These are phyloP conservation scores for Bryoerythrophyllum caledonicum DNA, from an alignment of 225 moss, liverwort and hornwort species.

Conservation along the genomic window DNA sequence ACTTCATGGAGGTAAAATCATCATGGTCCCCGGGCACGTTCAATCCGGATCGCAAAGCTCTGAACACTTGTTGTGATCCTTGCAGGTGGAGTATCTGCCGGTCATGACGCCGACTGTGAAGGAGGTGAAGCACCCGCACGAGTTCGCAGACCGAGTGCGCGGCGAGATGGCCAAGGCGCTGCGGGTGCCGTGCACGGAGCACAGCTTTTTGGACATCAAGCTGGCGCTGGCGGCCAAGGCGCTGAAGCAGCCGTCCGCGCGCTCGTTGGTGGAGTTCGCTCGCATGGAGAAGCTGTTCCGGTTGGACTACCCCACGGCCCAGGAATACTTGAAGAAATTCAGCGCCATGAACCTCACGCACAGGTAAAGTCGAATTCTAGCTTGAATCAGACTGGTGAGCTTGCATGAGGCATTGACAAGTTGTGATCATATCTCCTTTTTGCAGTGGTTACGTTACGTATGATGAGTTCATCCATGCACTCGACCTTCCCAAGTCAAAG, in stretches of 20 bases:
- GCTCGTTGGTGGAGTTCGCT: slow-evolving; percentile 54
- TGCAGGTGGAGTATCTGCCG: slow-evolving; percentile 65
- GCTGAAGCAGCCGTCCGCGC: slow-evolving; percentile 46
- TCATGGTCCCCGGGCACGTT: not conserved
- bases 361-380: slow-evolving; percentile 29
- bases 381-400: no score
- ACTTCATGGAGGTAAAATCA: slow-evolving; percentile 59
- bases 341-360: slow-evolving; percentile 54
- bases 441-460: slow-evolving; percentile 62
- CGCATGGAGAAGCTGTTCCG: slow-evolving; percentile 65
- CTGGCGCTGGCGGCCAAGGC: slow-evolving; percentile 52
- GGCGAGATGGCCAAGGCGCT: slow-evolving; percentile 50
- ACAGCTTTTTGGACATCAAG: slow-evolving; percentile 59
- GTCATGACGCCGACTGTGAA: slow-evolving; percentile 53
- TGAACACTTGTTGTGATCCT: not conserved
- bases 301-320: slow-evolving; percentile 47
- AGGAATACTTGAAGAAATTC: slow-evolving; percentile 56
- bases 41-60: not conserved
- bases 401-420: not conserved
- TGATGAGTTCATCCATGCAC: slow-evolving; percentile 50
- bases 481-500: slow-evolving; percentile 53
- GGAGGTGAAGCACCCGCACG: slow-evolving; percentile 52
- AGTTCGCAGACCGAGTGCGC: slow-evolving; percentile 59
- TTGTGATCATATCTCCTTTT: not conserved
- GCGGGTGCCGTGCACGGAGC: slow-evolving; percentile 56